These are phyloP conservation scores for Penicillium verrucosum DNA, from an alignment of 2,329 filamentous ascomycete species.

Conservation along the genomic window DNA sequence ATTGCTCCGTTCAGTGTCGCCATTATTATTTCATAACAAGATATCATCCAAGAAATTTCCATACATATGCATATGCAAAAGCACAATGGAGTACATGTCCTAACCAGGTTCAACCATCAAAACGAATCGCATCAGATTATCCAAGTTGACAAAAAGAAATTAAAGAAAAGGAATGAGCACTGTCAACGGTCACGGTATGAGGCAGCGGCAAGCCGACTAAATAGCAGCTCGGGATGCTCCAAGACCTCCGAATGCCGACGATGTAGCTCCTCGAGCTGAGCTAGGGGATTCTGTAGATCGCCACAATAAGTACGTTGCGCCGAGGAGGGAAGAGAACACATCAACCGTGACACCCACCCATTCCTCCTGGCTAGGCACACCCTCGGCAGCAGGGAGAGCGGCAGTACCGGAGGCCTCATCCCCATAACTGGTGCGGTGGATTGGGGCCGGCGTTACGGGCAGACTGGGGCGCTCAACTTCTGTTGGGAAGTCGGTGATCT, in stretches of 20 bases:
- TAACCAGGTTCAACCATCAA: neutral
- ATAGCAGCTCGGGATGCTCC: conserved; percentile 39
- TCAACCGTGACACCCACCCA: conserved; percentile 76
- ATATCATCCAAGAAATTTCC: neutral
- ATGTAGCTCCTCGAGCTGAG: conserved; percentile 67
- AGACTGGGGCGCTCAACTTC: conserved; percentile 79
- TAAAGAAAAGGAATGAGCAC: neutral
- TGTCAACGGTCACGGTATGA: neutral
- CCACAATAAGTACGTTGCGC: conserved; percentile 46
- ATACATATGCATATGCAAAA: conserved; percentile 8
- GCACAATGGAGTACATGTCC: neutral
- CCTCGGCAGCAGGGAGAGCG: conserved; percentile 70
- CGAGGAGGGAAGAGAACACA: conserved; percentile 44
- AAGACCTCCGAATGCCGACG: conserved; percentile 63
- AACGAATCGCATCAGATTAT: neutral
- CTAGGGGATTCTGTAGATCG: conserved; percentile 63
- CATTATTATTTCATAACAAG: conserved; percentile 2
- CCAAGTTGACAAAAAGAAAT: neutral
- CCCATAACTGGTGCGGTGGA: conserved; percentile 59
- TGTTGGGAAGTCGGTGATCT: conserved; percentile 82
- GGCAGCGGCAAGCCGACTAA: conserved; percentile 18
- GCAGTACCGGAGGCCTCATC: conserved; percentile 13
- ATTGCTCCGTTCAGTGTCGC: neutral
- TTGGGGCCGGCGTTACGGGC: conserved; percentile 83
- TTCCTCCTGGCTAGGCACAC: conserved; percentile 81